Percentiles rank a stretch among this genome's conserved stretches.
Evolutionary conservation across 192 early-diverging fungal species (phyloP).

Genomic region (Obelidium mucronatum): DNA sequence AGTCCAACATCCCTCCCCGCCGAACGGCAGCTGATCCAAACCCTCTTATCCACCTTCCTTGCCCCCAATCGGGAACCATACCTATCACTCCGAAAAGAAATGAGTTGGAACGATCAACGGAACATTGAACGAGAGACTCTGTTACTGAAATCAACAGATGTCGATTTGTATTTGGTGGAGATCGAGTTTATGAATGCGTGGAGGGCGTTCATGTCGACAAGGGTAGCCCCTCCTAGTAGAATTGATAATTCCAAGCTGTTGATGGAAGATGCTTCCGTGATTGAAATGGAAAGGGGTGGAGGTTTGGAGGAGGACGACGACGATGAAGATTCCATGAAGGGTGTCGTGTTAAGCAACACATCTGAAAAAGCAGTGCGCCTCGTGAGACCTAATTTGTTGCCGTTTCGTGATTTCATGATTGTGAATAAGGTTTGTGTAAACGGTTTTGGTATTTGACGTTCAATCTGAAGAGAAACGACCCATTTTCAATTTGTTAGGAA

Average conservation of each 20-base stretch:
- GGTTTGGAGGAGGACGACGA: too few species aligned
- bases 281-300: background rate
- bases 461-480: background rate
- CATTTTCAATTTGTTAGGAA: background rate
- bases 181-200: background rate
- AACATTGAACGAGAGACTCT: slow-evolving; percentile 3
- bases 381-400: background rate
- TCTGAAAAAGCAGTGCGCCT: background rate
- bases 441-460: background rate
- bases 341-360: background rate
- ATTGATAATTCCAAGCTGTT: background rate
- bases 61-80: background rate
- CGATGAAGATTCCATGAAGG: too few species aligned
- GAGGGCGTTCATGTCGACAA: background rate
- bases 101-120: background rate
- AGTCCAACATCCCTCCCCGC: background rate
- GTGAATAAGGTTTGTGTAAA: slow-evolving; percentile 1
- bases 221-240: background rate
- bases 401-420: background rate
- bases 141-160: background rate
- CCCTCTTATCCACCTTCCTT: background rate
- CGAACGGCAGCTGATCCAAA: background rate
- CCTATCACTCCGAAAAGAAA: background rate
- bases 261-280: background rate
- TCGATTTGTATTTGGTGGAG: background rate